Evolutionary conservation across 176 grass and related monocot genomes (phyloP).

Genomic region (Microstegium vimineum): DNA sequence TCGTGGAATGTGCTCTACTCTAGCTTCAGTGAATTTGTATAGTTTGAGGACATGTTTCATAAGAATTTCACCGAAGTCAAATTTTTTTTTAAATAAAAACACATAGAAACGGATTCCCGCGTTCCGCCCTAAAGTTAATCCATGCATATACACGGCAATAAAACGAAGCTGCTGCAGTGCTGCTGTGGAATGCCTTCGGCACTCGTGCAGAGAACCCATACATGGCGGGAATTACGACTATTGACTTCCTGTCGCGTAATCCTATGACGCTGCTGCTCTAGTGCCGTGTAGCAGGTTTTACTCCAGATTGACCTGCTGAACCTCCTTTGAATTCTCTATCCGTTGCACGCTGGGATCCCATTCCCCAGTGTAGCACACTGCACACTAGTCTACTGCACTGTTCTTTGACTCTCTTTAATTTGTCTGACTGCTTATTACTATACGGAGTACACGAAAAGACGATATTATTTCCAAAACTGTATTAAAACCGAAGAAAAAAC

Average conservation of each 20-base stretch:
- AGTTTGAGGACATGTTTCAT: no score
- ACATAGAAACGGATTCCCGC: no score
- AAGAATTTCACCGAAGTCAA: no score
- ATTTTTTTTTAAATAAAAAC: no score
- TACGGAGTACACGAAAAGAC: background rate
- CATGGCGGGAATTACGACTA: slow-evolving; percentile 25
- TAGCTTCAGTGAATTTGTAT: no score
- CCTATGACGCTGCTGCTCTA: background rate
- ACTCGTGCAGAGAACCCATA: slow-evolving; percentile 22
- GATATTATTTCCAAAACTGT: background rate
- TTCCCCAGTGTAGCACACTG: background rate
- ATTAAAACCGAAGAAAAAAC: background rate
- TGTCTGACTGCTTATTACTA: background rate
- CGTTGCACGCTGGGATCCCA: background rate
- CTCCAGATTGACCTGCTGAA: slow-evolving; percentile 31
- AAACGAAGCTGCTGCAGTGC: slow-evolving; percentile 8
- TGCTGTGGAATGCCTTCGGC: background rate
- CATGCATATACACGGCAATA: background rate
- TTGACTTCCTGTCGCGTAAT: slow-evolving; percentile 38
- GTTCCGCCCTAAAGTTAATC: no score
- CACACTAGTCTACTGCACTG: background rate
- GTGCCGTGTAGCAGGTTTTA: background rate
- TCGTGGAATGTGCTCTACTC: no score
- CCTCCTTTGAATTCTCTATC: slow-evolving; percentile 2
- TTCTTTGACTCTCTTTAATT: background rate